These are phyloP conservation scores for Kickxella alabastrina DNA, from an alignment of 192 early-diverging fungal genomes.

Conservation along the genomic window DNA sequence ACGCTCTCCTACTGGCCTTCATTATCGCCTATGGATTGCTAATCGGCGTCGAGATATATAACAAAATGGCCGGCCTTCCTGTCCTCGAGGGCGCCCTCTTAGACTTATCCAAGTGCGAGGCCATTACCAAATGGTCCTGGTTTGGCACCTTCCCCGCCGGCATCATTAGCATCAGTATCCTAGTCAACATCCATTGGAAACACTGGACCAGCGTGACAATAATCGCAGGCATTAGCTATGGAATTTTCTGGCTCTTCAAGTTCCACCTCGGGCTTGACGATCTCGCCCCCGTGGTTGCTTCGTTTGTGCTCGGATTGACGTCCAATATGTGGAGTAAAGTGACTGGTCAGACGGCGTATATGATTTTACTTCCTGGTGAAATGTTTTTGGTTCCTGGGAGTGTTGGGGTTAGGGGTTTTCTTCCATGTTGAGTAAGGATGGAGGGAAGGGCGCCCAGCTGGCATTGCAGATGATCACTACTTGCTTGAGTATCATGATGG, in stretches of 20 bases:
- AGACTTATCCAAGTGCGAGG: slow-evolving; percentile 49
- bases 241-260: slow-evolving; percentile 61
- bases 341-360: slow-evolving; percentile 68
- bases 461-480: slow-evolving; percentile 58
- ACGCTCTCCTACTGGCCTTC: slow-evolving; percentile 74
- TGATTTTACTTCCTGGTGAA: slow-evolving; percentile 74
- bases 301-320: slow-evolving; percentile 74
- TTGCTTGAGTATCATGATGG: slow-evolving; percentile 64
- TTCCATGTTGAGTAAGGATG: slow-evolving; percentile 56
- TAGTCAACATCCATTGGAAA: slow-evolving; percentile 55
- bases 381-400: slow-evolving; percentile 80
- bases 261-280: slow-evolving; percentile 54
- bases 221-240: slow-evolving; percentile 64
- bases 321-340: slow-evolving; percentile 73
- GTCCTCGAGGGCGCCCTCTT: slow-evolving; percentile 17
- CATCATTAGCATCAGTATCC: slow-evolving; percentile 52
- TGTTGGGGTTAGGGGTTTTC: slow-evolving; percentile 64
- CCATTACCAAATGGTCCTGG: slow-evolving; percentile 43
- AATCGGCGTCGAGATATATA: slow-evolving; percentile 59
- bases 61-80: slow-evolving; percentile 53
- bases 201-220: slow-evolving; percentile 71
- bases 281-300: slow-evolving; percentile 60
- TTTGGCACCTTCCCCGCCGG: slow-evolving; percentile 57
- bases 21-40: slow-evolving; percentile 68
- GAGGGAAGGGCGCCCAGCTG: slow-evolving; percentile 47